A percentile compares a stretch with the other conserved stretches of the same genome.
Evolutionary conservation across 2,329 filamentous ascomycete genomes (phyloP).

Genomic region (Onygenales sp.): DNA sequence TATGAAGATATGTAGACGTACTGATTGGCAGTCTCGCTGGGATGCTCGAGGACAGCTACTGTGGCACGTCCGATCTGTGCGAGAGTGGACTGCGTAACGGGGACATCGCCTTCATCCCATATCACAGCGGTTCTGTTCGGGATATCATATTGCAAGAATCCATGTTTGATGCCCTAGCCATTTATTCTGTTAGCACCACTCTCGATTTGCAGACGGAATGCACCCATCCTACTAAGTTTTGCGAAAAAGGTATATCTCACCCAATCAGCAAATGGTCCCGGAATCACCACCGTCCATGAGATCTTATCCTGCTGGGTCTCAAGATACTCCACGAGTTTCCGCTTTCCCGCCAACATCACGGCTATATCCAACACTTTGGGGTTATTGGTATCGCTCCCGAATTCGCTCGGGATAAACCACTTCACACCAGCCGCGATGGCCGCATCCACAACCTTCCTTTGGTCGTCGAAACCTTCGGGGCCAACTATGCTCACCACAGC

Average conservation of each 20-base stretch:
- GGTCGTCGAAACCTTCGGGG: slow-evolving; percentile 31
- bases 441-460: slow-evolving; percentile 48
- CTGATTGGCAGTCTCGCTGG: slow-evolving; percentile 47
- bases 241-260: slow-evolving; percentile 6
- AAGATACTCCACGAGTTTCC: slow-evolving; percentile 41
- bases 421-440: slow-evolving; percentile 51
- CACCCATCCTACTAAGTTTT: no score
- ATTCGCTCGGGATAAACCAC: slow-evolving; percentile 55
- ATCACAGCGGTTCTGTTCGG: slow-evolving; percentile 42
- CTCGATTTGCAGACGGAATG: background rate
- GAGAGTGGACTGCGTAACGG: slow-evolving; percentile 44
- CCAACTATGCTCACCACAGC: slow-evolving; percentile 44
- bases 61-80: slow-evolving; percentile 44
- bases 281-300: slow-evolving; percentile 52
- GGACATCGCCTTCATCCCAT: slow-evolving; percentile 47
- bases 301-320: slow-evolving; percentile 35
- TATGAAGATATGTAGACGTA: slow-evolving; percentile 51
- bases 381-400: slow-evolving; percentile 22
- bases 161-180: slow-evolving; percentile 33
- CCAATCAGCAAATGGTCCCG: slow-evolving; percentile 55
- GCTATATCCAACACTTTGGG: slow-evolving; percentile 16
- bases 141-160: slow-evolving; percentile 45
- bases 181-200: background rate
- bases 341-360: slow-evolving; percentile 19
- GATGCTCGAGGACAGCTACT: slow-evolving; percentile 40